Evolutionary conservation across 768 basidiomycete genomes (phyloP), one percentile per base, ranked within the genome.

Genomic region (Saitozyma sp.): DNA sequence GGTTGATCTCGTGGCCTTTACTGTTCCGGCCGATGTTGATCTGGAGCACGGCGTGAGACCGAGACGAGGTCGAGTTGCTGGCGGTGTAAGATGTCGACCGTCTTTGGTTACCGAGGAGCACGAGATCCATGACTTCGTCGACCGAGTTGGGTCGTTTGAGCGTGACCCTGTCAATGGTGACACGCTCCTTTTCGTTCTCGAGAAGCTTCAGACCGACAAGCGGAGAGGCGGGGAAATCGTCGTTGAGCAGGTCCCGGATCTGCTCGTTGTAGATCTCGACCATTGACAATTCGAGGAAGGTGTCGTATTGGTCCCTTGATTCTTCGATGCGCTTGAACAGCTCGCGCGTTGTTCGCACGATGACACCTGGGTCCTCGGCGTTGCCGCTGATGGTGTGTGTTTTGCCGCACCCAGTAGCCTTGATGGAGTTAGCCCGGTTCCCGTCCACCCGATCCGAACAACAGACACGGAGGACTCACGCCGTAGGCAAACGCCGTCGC

Each of bases 361-460:
- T 96, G 71, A 96, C 87, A 39, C 96, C 96, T 16, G 91, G 92
- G 77, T 95, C 89, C 19, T 79, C 76, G 50, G 89, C 88, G 43
- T 90, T 89, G 61, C 95, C 95, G 71, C 92, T 96, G 79, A 99
- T 97, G 17, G 96, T 99, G 80, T 98, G 94, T 6, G 96, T 99
- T 81, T 99, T 99, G 67, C 96, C 96, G 78, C 96, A 98, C n/a
- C 96, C 96, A n/a, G 96, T 98, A 20, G 96, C 96, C 96, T 98
- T 74, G 61, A 11, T 42, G 51, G 29, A 29, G 5, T 29, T 5
- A 29, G 29, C 29, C 5, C 29, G 2, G 29, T 29, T 29, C 29
- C 29, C 29, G 29, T 29, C 29, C 29, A 29, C 29, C 29, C 29
- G 29, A 29, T 29, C 29, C n/a, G n/a, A 29, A 29, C 29, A 29